Conservation (phyloP, 306 rosid species). For the Corylus avellana region DNA sequence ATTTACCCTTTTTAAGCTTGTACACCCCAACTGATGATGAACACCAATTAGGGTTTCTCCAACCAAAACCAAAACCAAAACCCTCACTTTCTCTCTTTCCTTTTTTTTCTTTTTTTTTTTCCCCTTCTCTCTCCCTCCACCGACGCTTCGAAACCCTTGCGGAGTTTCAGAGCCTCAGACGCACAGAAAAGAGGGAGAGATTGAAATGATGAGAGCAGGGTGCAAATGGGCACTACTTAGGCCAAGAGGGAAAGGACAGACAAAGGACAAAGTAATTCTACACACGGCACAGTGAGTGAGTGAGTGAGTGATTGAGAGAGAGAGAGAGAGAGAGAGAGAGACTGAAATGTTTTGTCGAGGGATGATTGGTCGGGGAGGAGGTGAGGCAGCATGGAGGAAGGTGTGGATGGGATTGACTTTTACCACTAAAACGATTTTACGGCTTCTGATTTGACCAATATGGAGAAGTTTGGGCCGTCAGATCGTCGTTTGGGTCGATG, state of each 20-base stretch:
- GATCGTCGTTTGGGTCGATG: not conserved
- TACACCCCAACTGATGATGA: not conserved
- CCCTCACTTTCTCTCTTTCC: not conserved
- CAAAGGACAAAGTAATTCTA: not conserved
- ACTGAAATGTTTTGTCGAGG: not conserved
- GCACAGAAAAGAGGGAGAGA: not conserved
- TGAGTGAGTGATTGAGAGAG: not conserved
- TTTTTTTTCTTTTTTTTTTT: not conserved
- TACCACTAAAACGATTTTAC: not conserved
- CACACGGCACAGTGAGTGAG: not conserved
- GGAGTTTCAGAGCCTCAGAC: not conserved
- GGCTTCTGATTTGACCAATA: not conserved
- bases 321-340: no score
- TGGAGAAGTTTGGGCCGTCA: not conserved
- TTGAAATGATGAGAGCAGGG: not conserved
- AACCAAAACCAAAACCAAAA: not conserved
- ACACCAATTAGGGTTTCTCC: conserved; percentile 3
- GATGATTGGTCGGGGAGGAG: not conserved
- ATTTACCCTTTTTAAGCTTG: conserved; percentile 2
- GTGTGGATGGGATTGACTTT: not conserved
- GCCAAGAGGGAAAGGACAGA: not conserved
- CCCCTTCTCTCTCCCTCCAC: not conserved
- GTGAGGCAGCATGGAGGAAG: not conserved
- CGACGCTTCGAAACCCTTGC: not conserved
- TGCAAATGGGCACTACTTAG: not conserved